Evolutionary conservation across 129 eudicot species (phyloP).

Genomic region (Artemisia argyi): DNA sequence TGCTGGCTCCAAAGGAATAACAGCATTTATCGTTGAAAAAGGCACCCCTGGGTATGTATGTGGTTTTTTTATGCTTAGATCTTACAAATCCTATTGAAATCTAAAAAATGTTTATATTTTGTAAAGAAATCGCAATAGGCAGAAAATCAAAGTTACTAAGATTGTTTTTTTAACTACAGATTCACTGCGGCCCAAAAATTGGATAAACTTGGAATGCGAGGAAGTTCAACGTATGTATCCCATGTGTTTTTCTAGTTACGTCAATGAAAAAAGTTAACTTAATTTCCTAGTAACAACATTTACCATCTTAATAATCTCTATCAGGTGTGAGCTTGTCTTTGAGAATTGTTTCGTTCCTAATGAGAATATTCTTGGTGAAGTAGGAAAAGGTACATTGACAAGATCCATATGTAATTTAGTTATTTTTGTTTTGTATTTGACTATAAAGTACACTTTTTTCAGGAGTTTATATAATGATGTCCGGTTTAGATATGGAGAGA

Average conservation of each 20-base stretch:
- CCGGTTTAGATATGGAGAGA: slow-evolving; percentile 93
- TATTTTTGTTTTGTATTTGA: too few relatives aligned
- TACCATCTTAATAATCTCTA: too few relatives aligned
- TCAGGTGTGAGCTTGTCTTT: slow-evolving; percentile 58
- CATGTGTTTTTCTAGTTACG: too few relatives aligned
- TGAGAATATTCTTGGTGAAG: slow-evolving; percentile 87
- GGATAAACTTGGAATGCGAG: slow-evolving; percentile 98
- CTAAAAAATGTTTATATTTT: too few relatives aligned
- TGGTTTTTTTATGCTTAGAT: too few relatives aligned
- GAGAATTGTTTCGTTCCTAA: slow-evolving; percentile 92
- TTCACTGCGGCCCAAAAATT: slow-evolving; percentile 91
- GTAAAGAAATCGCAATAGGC: too few relatives aligned
- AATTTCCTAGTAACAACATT: too few relatives aligned
- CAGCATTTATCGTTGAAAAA: slow-evolving; percentile 85
- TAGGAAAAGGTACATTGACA: slow-evolving; percentile 70
- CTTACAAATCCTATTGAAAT: background rate
- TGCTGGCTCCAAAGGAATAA: slow-evolving; percentile 80
- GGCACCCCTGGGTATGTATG: slow-evolving; percentile 76
- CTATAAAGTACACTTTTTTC: background rate
- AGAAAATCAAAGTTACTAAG: too few relatives aligned
- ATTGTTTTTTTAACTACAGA: slow-evolving; percentile 28
- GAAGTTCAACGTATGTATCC: slow-evolving; percentile 71
- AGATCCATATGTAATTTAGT: background rate
- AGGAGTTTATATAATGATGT: slow-evolving; percentile 97
- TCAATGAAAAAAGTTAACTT: too few relatives aligned